A percentile compares a stretch with the other conserved stretches of the same genome.
Conservation (phyloP, 192 early-diverging fungal genomes). For the Backusella parvicylindrica region DNA sequence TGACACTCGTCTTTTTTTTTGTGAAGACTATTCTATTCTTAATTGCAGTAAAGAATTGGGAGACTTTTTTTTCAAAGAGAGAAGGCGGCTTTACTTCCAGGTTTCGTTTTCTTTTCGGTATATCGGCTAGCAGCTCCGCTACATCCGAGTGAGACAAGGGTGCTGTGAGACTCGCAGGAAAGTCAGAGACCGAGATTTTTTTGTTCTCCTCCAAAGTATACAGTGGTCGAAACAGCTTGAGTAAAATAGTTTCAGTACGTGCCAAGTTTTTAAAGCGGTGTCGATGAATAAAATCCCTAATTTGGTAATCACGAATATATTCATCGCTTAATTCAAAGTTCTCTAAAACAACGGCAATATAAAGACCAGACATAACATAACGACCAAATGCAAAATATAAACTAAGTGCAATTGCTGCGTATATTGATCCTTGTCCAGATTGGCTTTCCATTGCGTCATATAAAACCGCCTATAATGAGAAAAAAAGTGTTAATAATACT, state of each 20-base stretch:
- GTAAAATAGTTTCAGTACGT: neutral
- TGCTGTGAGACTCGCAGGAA: neutral
- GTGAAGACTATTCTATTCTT: neutral
- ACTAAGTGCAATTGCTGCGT: slow-evolving; percentile 38
- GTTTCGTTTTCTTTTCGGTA: neutral
- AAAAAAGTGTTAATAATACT: neutral
- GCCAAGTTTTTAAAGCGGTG: neutral
- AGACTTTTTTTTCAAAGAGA: neutral
- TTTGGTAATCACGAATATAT: slow-evolving; percentile 30
- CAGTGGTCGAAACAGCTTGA: slow-evolving; percentile 1
- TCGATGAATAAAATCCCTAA: slow-evolving; percentile 19
- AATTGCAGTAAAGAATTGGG: neutral
- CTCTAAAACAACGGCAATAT: slow-evolving; percentile 54
- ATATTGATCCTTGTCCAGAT: slow-evolving; percentile 30
- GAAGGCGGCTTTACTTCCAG: neutral
- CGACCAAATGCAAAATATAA: slow-evolving; percentile 45
- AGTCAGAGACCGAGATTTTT: neutral
- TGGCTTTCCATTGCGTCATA: slow-evolving; percentile 49
- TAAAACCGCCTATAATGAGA: slow-evolving; percentile 37
- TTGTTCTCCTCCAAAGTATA: neutral
- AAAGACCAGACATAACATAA: slow-evolving; percentile 48
- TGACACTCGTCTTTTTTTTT: neutral
- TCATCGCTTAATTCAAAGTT: slow-evolving; percentile 54
- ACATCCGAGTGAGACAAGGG: neutral
- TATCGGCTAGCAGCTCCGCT: neutral